phyloP scores from a whole-genome alignment of 208 protist genomes.

The Histomonas meleagridis region DNA sequence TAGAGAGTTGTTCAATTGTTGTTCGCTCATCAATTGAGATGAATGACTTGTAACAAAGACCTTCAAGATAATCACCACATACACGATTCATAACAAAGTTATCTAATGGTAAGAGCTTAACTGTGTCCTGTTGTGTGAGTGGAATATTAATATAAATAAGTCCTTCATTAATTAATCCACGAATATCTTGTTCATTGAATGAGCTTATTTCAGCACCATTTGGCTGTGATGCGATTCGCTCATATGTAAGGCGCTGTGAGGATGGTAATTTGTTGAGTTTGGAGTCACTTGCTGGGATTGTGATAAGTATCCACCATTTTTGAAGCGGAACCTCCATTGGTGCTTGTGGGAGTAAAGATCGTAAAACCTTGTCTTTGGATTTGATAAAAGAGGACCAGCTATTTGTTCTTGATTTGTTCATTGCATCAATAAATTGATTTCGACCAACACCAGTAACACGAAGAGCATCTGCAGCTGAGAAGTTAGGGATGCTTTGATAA shows the following conservation, averaged over 20 bases:
- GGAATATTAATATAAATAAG: slow-evolving; percentile 11
- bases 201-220: not conserved
- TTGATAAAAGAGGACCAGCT: not conserved
- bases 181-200: not conserved
- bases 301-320: not conserved
- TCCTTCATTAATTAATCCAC: not conserved
- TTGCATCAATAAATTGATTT: slow-evolving; percentile 29
- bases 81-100: slow-evolving; percentile 29
- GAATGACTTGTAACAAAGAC: slow-evolving; percentile 30
- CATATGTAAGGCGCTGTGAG: not conserved
- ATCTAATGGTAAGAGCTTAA: not conserved
- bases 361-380: slow-evolving; percentile 20
- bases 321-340: not conserved
- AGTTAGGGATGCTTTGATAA: slow-evolving; percentile 24
- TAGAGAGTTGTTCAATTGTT: slow-evolving; percentile 20
- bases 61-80: slow-evolving; percentile 12
- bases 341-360: not conserved
- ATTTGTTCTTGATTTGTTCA: slow-evolving; percentile 1
- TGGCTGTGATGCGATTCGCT: not conserved
- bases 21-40: slow-evolving; percentile 32
- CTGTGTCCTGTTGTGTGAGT: not conserved
- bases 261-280: not conserved
- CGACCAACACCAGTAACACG: slow-evolving; percentile 11
- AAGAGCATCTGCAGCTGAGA: not conserved
- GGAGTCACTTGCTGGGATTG: not conserved